Percentiles rank a stretch among this genome's conserved stretches.
These are phyloP conservation scores for Pisolithus orientalis DNA, from an alignment of 768 basidiomycete species.

Conservation along the genomic window DNA sequence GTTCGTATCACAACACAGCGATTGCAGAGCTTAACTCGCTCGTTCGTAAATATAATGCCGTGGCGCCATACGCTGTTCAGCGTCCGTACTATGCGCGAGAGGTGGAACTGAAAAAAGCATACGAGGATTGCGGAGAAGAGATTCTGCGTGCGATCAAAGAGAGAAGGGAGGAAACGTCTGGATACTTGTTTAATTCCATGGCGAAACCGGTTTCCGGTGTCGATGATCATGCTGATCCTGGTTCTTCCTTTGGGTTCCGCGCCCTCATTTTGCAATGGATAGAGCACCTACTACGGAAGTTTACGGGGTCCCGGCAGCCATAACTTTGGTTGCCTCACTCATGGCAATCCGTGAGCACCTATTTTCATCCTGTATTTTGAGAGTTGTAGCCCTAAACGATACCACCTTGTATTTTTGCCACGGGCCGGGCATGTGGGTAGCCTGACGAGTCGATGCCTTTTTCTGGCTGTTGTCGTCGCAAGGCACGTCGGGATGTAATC, in stretches of 20 bases:
- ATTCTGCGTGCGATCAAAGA: constrained; percentile 39
- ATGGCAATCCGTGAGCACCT: constrained; percentile 2
- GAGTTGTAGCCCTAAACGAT: constrained; percentile 4
- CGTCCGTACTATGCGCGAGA: constrained; percentile 51
- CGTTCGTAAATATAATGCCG: constrained; percentile 72
- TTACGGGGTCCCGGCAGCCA: not conserved
- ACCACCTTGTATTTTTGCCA: constrained; percentile 1
- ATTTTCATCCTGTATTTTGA: not conserved
- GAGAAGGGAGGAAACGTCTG: constrained; percentile 9
- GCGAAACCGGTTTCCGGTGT: constrained; percentile 4
- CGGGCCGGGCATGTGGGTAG: constrained; percentile 4
- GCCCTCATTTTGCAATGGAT: constrained; percentile 26
- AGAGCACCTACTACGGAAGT: constrained; percentile 6
- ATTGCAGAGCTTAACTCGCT: constrained; percentile 67
- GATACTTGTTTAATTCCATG: not conserved
- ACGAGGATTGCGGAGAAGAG: constrained; percentile 44
- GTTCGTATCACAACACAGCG: constrained; percentile 60
- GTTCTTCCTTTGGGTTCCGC: constrained; percentile 16
- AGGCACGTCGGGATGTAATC: constrained; percentile 10
- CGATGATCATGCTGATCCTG: constrained; percentile 1
- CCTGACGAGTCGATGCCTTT: constrained; percentile 9
- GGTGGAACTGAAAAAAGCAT: constrained; percentile 52
- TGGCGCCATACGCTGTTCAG: constrained; percentile 76
- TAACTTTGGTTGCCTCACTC: not conserved
- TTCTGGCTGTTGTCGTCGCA: constrained; percentile 15